Base-by-base conservation (phyloP, 805 yeast species). In the Blastobotrys chiropterorum region DNA sequence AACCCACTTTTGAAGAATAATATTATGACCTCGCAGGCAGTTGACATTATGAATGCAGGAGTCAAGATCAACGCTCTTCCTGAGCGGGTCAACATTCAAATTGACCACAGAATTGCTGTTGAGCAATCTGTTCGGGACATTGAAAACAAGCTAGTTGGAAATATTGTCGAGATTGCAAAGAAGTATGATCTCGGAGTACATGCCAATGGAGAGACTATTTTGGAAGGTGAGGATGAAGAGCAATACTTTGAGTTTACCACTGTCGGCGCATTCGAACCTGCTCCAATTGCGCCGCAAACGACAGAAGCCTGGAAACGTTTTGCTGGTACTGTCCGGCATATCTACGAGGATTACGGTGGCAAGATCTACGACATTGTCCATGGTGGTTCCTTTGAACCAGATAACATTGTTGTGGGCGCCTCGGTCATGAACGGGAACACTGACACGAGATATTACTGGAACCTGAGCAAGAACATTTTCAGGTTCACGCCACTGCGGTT, bases 41-140 rank as follows among this genome's bases (percentile, higher is more conserved):
- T 78, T 45, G 89, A 84, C 60, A 74, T 83, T 20, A 72, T 87
- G 53, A 62, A 68, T 11, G 94, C 94, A 26, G 95, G 95, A 44
- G 76, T 81, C 53, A 86, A 86, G 67, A 74, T 83, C 21, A 86
- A 86, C 62, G 90, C 94, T 0, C 69, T 86, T 46, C 95, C 95
- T 2, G 92, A 86, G 62, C 66, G 72, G 21, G 79, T 79, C 2
- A 65, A 68, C 30, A 71, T 81, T 42, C 62, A 74, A 38, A 72
- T 83, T 44, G 85, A 87, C 67, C 85, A 84, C 61, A 74, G 95
- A 62, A 73, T 86, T 51, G 76, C 80, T 16, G 68, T 81, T 44
- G 88, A 81, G 55, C 74, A 82, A 14, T 67, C 75, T 19, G 72
- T 77, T 1, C 66, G 70, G 3, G 74, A 70, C 16, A 76, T 75